Evolutionary conservation across 768 basidiomycete species (phyloP).

Genomic region (Tricholoma bakamatsutake): DNA sequence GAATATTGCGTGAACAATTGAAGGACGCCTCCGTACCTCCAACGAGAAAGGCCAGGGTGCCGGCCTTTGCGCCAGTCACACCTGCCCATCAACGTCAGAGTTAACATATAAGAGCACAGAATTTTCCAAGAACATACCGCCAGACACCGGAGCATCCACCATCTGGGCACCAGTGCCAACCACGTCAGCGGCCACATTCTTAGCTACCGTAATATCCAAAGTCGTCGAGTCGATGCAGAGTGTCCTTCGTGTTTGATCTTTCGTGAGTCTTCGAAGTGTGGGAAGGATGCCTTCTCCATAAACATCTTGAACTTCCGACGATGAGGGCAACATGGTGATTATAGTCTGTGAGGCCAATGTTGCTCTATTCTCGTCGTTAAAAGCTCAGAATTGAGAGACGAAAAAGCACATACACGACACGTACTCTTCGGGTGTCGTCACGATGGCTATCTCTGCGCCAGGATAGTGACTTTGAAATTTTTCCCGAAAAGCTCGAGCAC

Average conservation of each 20-base stretch:
- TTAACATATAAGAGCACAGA: background rate
- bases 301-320: conserved; percentile 78
- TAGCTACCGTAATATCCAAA: conserved; percentile 72
- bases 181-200: conserved; percentile 53
- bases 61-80: conserved; percentile 82
- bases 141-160: conserved; percentile 93
- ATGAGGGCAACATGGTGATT: conserved; percentile 90
- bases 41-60: conserved; percentile 86
- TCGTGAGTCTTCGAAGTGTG: conserved; percentile 46
- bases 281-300: conserved; percentile 68
- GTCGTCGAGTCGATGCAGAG: conserved; percentile 90
- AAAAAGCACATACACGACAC: conserved; percentile 23
- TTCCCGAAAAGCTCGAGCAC: conserved; percentile 48
- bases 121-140: conserved; percentile 46
- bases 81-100: conserved; percentile 33
- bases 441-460: conserved; percentile 51
- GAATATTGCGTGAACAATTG: conserved; percentile 47
- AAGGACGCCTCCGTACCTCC: conserved; percentile 67
- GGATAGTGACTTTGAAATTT: conserved; percentile 56
- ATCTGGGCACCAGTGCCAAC: conserved; percentile 56
- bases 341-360: conserved; percentile 58
- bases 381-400: conserved; percentile 6
- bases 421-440: conserved; percentile 65
- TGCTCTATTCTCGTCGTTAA: conserved; percentile 39
- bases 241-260: conserved; percentile 33